Percentiles rank a stretch among this genome's conserved stretches.
Evolutionary conservation across 306 rosid species (phyloP).

Genomic region (Pyrus bretschneideri): DNA sequence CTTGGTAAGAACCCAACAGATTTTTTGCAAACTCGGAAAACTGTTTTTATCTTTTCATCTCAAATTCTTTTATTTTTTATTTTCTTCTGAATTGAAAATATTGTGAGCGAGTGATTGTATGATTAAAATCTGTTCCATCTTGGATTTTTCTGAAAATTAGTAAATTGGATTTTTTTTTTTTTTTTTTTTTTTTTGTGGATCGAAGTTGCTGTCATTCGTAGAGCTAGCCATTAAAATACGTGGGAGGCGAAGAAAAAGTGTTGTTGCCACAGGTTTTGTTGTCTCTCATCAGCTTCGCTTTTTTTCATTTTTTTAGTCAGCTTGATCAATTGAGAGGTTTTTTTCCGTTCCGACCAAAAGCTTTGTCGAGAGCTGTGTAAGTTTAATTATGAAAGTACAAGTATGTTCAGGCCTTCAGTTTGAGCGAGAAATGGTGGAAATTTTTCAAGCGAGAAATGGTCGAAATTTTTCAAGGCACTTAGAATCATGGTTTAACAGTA

Average conservation of each 20-base stretch:
- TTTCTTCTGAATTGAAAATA: background rate
- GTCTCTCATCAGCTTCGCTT: background rate
- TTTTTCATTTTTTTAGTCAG: background rate
- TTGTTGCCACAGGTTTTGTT: background rate
- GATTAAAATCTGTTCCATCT: constrained; percentile 2
- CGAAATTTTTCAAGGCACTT: too few relatives aligned
- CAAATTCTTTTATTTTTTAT: background rate
- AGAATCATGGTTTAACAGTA: too few relatives aligned
- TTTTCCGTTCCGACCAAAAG: background rate
- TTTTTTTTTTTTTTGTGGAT: background rate
- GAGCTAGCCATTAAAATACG: background rate
- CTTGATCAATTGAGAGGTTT: background rate
- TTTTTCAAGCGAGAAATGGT: background rate
- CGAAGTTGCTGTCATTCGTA: background rate
- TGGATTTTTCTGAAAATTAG: constrained; percentile 1
- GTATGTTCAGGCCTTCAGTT: background rate
- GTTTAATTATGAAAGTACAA: background rate
- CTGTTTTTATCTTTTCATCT: constrained; percentile 4
- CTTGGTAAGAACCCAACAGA: constrained; percentile 47
- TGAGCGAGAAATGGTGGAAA: background rate
- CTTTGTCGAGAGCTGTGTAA: background rate
- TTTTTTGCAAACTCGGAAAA: background rate
- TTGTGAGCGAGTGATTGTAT: background rate
- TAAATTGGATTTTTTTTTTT: background rate
- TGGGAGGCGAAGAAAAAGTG: background rate